Conservation (phyloP, 768 basidiomycete genomes). For the Boletus rubroflammeus region DNA sequence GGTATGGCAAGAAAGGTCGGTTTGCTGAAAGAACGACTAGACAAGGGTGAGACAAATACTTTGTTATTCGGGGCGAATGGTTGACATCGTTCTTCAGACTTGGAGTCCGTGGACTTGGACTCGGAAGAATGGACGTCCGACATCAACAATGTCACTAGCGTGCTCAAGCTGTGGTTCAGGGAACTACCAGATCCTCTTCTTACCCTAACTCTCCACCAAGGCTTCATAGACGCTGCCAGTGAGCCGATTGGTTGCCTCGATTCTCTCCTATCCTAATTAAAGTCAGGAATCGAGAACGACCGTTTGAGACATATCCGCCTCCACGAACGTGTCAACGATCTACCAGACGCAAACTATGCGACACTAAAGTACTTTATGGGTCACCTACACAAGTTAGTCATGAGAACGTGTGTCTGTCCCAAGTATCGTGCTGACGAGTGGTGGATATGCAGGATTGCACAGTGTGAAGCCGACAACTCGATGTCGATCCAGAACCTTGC, state of each 20-base stretch:
- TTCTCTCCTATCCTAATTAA: background rate
- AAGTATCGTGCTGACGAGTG: slow-evolving; percentile 6
- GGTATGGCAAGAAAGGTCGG: slow-evolving; percentile 87
- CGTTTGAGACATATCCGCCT: slow-evolving; percentile 91
- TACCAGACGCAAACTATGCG: slow-evolving; percentile 98
- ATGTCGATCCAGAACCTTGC: slow-evolving; percentile 93
- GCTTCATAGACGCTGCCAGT: slow-evolving; percentile 96
- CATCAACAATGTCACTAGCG: slow-evolving; percentile 94
- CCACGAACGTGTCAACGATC: slow-evolving; percentile 95
- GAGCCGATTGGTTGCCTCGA: slow-evolving; percentile 31
- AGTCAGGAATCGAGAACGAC: slow-evolving; percentile 85
- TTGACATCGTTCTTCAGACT: slow-evolving; percentile 47
- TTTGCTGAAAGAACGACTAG: slow-evolving; percentile 76
- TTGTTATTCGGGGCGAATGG: slow-evolving; percentile 1
- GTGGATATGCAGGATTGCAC: slow-evolving; percentile 57
- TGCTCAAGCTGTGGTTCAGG: slow-evolving; percentile 92
- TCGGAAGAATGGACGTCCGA: slow-evolving; percentile 89
- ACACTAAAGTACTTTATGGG: slow-evolving; percentile 94
- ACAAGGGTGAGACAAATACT: slow-evolving; percentile 59
- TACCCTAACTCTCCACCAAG: slow-evolving; percentile 78
- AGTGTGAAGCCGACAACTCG: slow-evolving; percentile 74
- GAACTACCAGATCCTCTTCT: slow-evolving; percentile 94
- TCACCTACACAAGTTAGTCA: slow-evolving; percentile 78
- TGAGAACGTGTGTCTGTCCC: background rate
- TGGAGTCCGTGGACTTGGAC: slow-evolving; percentile 84